A percentile compares a stretch with the other conserved stretches of the same genome.
Conservation (phyloP, 371 early-diverging fungal species). For the Lichtheimia ornata region DNA sequence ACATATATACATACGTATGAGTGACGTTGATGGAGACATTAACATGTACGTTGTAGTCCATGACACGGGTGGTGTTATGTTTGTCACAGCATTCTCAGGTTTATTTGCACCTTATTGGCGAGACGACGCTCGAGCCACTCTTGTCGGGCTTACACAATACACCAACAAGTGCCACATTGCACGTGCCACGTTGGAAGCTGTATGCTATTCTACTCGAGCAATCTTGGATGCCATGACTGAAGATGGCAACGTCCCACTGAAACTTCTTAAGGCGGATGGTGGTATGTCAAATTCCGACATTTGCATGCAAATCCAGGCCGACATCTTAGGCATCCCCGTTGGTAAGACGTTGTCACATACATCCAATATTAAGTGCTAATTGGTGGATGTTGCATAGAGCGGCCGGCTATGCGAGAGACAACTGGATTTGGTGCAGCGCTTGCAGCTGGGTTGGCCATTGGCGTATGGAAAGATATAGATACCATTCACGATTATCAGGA, state of each 20-base stretch:
- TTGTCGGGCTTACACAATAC: constrained; percentile 89
- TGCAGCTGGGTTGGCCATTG: constrained; percentile 86
- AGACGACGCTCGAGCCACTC: constrained; percentile 86
- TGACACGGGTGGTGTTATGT: constrained; percentile 89
- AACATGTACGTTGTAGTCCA: constrained; percentile 35
- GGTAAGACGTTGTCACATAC: constrained; percentile 14
- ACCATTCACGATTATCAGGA: constrained; percentile 33
- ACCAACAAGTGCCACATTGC: constrained; percentile 85
- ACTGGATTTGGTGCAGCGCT: constrained; percentile 94
- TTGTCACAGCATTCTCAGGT: constrained; percentile 94
- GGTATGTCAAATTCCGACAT: constrained; percentile 90
- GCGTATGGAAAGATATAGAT: constrained; percentile 65
- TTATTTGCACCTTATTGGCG: constrained; percentile 96
- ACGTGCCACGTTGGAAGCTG: constrained; percentile 88
- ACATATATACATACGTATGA: background rate
- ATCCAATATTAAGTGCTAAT: background rate
- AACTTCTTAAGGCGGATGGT: constrained; percentile 85
- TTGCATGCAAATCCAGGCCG: constrained; percentile 92
- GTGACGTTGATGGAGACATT: background rate
- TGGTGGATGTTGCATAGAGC: constrained; percentile 42
- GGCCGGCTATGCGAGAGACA: constrained; percentile 90
- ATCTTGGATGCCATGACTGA: constrained; percentile 90
- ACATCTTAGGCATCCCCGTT: constrained; percentile 74
- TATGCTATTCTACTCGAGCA: constrained; percentile 88
- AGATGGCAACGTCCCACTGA: constrained; percentile 61